A percentile compares a stretch with the other conserved stretches of the same genome.
phyloP scores from a whole-genome alignment of 1,284 basidiomycete species.

The Fistulina hepatica region DNA sequence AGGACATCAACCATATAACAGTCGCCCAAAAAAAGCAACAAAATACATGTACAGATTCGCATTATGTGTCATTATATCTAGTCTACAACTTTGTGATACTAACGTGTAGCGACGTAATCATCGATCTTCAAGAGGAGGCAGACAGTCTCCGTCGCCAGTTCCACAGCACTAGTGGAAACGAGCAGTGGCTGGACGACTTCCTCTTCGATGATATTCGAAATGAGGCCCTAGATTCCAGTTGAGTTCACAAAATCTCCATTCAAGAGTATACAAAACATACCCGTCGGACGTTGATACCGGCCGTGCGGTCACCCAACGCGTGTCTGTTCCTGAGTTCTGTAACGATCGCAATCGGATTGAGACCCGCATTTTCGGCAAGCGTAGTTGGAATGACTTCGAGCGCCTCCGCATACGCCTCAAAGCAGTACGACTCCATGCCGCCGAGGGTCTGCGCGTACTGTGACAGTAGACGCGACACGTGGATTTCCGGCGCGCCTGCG shows the following conservation, averaged over 20 bases:
- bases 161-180: conserved; percentile 92
- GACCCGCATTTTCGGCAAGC: conserved; percentile 94
- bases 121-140: conserved; percentile 94
- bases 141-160: conserved; percentile 96
- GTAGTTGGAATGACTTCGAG: conserved; percentile 98
- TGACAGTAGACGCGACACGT: conserved; percentile 88
- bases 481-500: conserved; percentile 96
- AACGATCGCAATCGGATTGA: conserved; percentile 97
- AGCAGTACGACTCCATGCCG: conserved; percentile 99
- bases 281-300: conserved; percentile 97
- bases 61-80: conserved; percentile 1
- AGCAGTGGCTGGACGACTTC: conserved; percentile 95
- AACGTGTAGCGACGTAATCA: conserved; percentile 82
- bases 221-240: conserved; percentile 57
- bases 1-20: no score
- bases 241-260: conserved; percentile 4
- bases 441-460: conserved; percentile 91
- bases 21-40: no score
- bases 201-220: conserved; percentile 95
- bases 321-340: conserved; percentile 97
- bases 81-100: conserved; percentile 4
- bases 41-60: no score
- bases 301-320: conserved; percentile 87
- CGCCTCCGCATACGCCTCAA: conserved; percentile 96
- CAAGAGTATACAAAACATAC: conserved; percentile 30